Base-by-base conservation (phyloP, 306 rosid genomes). In the Vigna trinervia region DNA sequence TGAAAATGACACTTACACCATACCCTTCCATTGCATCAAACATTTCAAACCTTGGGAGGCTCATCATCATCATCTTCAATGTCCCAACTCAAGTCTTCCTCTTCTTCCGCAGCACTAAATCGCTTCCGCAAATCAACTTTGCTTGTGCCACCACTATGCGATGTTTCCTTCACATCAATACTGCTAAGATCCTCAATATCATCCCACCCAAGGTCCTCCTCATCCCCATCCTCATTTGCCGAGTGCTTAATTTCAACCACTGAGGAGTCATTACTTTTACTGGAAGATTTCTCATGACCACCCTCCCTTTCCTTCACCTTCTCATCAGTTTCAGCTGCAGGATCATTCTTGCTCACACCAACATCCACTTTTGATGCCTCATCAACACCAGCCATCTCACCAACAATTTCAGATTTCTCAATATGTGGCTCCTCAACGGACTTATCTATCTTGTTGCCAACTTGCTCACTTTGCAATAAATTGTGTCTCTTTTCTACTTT, bases 71-170 rank as follows among this genome's bases (percentile, higher is more conserved):
- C 94, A 20, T 89, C 96, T 67, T 93, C 97, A 60, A 76, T 86
- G 84, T 87, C 98, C 98, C 98, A 93, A 82, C 92, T 89, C 87
- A 93, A 88, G 82, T 88, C 97, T 75, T 91, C 98, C 10, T 93
- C 97, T 43, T 85, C 98, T 76, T 90, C 97, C 0, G 96, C 86
- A 79, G 89, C 67, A 76, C 88, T 87, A 64, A 90, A 83, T 53
- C 86, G 89, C 79, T 87, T 90, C 75, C 85, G 86, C 75, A 91
- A 80, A 73, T 93, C 91, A 64, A 74, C 87, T 51, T 78, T 82
- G 54, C 66, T 77, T 34, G 85, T 71, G 71, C 77, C 81, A 66
- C 77, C 86, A 76, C 78, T 69, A 17, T 81, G 61, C 75, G 67
- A 70, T 46, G 1, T 62, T 71, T 90, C 88, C 88, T 88, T 91